Base-by-base conservation (phyloP, 2,329 filamentous ascomycete species). In the Arthrobotrys iridis region DNA sequence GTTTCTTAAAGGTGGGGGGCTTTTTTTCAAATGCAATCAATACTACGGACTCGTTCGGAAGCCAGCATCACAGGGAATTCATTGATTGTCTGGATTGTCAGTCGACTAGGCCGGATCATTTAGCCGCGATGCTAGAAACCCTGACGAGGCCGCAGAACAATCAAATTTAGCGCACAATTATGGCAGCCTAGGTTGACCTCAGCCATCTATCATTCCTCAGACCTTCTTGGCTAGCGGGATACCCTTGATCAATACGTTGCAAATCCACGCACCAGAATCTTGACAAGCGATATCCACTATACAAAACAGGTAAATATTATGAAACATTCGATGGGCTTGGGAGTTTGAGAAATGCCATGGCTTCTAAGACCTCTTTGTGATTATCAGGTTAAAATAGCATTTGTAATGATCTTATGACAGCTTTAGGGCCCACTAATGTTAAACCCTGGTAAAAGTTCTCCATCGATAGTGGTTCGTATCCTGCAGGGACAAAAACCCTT, bases 41-140 rank as follows among this genome's bases (percentile, higher is more conserved):
- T 10, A 45, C 24, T 24, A 50, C 46, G 46, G 46, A 8, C 26
- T 52, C 20, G n/a, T 52, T 13, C 24, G n/a, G 26, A 33, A 33
- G 10, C 10, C 28, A 33, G n/a, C n/a, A n/a, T n/a, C n/a, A n/a
- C n/a, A n/a, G n/a, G 10, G 28, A 33, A 33, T 33, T 33, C 28
- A 33, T n/a, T 48, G 22, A 15, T 30, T 33, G 46, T 33, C 13
- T 10, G 15, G n/a, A 10, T 33, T n/a, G n/a, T 8, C 50, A 55
- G 10, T 15, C 50, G 30, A 55, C 50, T 3, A 55, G 50, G 50
- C n/a, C 30, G 37, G 22, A 37, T 24, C 22, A 37, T 55, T 55
- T 55, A 55, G 50, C 50, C 50, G 50, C 50, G 50, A 55, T 33
- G 50, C 37, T 7, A 5, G 7, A 15, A 55, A 55, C 30, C 50